Base-by-base conservation (phyloP, 768 basidiomycete species). In the Auriscalpium orientale region DNA sequence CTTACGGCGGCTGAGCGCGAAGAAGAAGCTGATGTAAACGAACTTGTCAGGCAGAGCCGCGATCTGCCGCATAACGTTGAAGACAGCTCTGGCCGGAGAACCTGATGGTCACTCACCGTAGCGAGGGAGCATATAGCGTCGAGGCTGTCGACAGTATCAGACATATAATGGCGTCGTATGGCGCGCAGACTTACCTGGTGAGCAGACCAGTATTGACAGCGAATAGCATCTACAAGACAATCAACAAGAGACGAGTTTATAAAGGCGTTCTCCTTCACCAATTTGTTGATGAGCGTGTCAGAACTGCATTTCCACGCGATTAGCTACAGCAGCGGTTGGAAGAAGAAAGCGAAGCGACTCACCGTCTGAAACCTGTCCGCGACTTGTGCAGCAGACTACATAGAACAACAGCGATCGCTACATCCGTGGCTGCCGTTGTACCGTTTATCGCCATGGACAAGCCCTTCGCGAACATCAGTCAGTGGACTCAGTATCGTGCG, bases 1-100 rank as follows among this genome's bases (percentile, higher is more conserved):
- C 74, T 57, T 62, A 79, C 79, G 64, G 59, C 79, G 74, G 59
- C 80, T 79, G 34, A 81, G 68, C 54, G 74, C 74, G 69, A 82
- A 80, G 67, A 79, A 82, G 67, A 82, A 82, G 46, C 76, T 75
- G 36, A 80, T 80, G 64, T 82, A 82, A 49, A 81, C 77, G 56
- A 82, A 70, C 3, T 79, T 79, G 38, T 75, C 64, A 12, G 75
- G 76, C 68, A 75, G 76, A 3, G 73, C 66, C 9, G 79, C 62
- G 56, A 80, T 79, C 78, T 81, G 40, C 49, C 46, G 20, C 47
- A 44, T 43, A 43, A 43, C 13, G 7, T 2, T 43, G 2, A 22
- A 37, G 51, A 46, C 34, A 20, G 20, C n/a, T 21, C 33, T 15
- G 16, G 12, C 8, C n/a, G 20, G 20, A 46, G 40, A 18, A 13